Base-by-base conservation (phyloP, 164 flowering plant genomes). In the Piper longum region DNA sequence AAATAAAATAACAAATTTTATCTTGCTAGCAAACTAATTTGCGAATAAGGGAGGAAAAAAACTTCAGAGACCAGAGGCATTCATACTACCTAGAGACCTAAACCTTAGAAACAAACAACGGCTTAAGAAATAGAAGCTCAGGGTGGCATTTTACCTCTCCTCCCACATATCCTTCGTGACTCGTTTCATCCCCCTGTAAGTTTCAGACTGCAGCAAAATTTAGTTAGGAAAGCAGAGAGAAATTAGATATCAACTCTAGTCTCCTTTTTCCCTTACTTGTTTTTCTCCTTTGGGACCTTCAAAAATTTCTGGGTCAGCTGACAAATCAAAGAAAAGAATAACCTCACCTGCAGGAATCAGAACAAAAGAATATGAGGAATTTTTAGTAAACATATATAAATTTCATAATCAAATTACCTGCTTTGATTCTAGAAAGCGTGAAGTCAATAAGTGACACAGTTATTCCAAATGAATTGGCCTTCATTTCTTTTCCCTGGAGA, bases 201-300 rank as follows among this genome's bases (percentile, higher is more conserved):
- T 95, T 63, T 95, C 90, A 11, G 90, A 75, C 99, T 95, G 85
- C 64, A 66, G 64, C 12, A 68, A 41, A 68, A 62, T 41, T 58
- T 57, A 64, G 51, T 39, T 18, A 41, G 44, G n/a, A 19, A 44
- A 56, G 63, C 13, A 17, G 39, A 56, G 60, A 7, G 9, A 36
- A 54, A 26, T 26, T 26, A 26, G 36, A 0, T 26, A 26, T 26
- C 36, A 26, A 26, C 36, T 26, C 36, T 26, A 26, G 36, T 26
- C 36, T 26, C 36, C 36, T 26, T 26, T 26, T 26, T 26, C 36
- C 39, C 83, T 74, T 79, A 89, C 99, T 71, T 95, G 99, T 76
- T 71, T 84, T 72, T 89, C 95, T 61, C 98, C 95, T 76, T 85
- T 95, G 55, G 90, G 90, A 67, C 98, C 98, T 70, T 86, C 82